phyloP scores from a whole-genome alignment of 1,139 yeast genomes.

The Arxiozyma slooffiae region DNA sequence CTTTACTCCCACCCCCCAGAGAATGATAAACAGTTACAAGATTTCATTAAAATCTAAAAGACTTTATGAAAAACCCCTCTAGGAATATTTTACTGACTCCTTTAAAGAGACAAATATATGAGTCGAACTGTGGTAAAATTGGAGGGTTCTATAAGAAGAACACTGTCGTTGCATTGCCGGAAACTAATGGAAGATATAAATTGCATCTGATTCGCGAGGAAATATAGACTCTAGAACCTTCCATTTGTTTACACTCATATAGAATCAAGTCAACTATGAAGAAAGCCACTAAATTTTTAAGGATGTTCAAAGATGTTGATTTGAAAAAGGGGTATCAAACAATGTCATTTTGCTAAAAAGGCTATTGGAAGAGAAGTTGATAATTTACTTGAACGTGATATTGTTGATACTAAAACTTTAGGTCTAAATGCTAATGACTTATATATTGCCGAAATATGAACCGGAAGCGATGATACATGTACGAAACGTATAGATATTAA shows the following conservation, averaged over 20 bases:
- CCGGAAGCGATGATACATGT: constrained; percentile 79
- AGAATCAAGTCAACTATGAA: constrained; percentile 79
- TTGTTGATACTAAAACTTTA: constrained; percentile 55
- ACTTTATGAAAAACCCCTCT: constrained; percentile 31
- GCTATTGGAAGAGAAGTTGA: constrained; percentile 73
- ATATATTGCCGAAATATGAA: constrained; percentile 80
- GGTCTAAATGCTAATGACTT: constrained; percentile 53
- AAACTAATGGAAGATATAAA: constrained; percentile 43
- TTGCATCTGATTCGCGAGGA: constrained; percentile 54
- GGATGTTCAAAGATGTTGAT: constrained; percentile 59
- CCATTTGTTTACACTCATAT: constrained; percentile 65
- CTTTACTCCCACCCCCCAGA: constrained; percentile 30
- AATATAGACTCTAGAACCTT: constrained; percentile 73
- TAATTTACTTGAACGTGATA: constrained; percentile 61
- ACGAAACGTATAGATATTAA: constrained; percentile 66
- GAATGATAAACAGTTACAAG: constrained; percentile 37
- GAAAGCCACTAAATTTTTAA: constrained; percentile 72
- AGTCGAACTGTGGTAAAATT: constrained; percentile 42
- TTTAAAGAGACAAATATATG: constrained; percentile 58
- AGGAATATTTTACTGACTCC: constrained; percentile 52
- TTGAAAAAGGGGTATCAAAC: constrained; percentile 79
- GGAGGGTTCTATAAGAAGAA: constrained; percentile 72
- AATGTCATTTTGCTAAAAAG: constrained; percentile 80
- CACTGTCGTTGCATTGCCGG: constrained; percentile 40
- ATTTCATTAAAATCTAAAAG: constrained; percentile 34